Evolutionary conservation across 164 flowering plant genomes (phyloP).

Genomic region (Nymphaea colorata): DNA sequence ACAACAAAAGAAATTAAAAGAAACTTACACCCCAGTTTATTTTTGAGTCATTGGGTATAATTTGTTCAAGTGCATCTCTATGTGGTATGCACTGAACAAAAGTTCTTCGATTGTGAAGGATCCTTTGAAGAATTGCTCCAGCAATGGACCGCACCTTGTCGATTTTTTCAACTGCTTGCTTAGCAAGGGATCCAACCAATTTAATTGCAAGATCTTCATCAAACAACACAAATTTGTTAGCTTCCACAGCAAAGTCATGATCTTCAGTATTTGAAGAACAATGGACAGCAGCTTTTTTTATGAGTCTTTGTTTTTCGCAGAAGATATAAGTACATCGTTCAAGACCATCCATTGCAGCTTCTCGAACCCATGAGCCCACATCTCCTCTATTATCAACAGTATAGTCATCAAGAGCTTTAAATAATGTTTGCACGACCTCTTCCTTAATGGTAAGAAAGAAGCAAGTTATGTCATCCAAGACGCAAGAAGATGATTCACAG

Average conservation of each 20-base stretch:
- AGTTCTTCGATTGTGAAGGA: constrained; percentile 38
- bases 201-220: constrained; percentile 47
- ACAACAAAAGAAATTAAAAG: too few species aligned
- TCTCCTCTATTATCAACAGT: constrained; percentile 96
- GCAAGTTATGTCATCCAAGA: constrained; percentile 31
- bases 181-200: constrained; percentile 58
- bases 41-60: constrained; percentile 38
- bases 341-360: constrained; percentile 87
- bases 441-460: constrained; percentile 43
- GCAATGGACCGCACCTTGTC: constrained; percentile 82
- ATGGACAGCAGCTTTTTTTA: background rate
- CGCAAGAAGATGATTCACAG: constrained; percentile 13
- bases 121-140: constrained; percentile 63
- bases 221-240: constrained; percentile 23
- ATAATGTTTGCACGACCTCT: constrained; percentile 60
- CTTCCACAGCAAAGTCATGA: constrained; percentile 7
- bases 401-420: constrained; percentile 89
- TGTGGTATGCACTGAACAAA: constrained; percentile 55
- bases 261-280: background rate
- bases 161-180: constrained; percentile 96
- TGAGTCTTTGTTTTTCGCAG: constrained; percentile 32
- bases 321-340: constrained; percentile 81
- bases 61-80: constrained; percentile 53
- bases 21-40: constrained; percentile 73
- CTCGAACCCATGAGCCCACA: constrained; percentile 99